These are phyloP conservation scores for Luzula sylvatica DNA, from an alignment of 176 grass and related monocot species.

Conservation along the genomic window DNA sequence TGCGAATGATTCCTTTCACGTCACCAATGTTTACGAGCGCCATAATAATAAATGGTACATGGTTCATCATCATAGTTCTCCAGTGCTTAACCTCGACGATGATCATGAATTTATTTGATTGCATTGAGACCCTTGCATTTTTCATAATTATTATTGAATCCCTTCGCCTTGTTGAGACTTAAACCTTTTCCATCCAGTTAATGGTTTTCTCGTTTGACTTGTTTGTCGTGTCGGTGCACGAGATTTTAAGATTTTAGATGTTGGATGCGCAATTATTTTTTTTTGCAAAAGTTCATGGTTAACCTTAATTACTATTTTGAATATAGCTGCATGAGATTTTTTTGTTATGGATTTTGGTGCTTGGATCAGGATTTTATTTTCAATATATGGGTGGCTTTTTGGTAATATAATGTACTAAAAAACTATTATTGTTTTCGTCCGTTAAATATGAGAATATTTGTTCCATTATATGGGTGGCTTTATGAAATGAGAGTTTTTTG, in stretches of 20 bases:
- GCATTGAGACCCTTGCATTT: too few relatives aligned
- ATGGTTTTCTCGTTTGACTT: constrained; percentile 35
- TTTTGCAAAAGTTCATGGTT: neutral
- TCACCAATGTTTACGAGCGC: constrained; percentile 77
- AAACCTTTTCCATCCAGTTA: too few relatives aligned
- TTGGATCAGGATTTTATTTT: neutral
- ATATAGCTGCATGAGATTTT: neutral
- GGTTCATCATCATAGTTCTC: constrained; percentile 81
- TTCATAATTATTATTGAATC: too few relatives aligned
- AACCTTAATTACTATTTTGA: neutral
- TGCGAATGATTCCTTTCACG: constrained; percentile 42
- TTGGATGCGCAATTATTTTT: neutral
- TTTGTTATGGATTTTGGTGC: constrained; percentile 1
- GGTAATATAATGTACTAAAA: neutral
- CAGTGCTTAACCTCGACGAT: too few relatives aligned
- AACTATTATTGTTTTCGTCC: too few relatives aligned
- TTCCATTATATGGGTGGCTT: neutral
- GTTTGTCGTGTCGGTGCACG: too few relatives aligned
- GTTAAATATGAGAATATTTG: constrained; percentile 6
- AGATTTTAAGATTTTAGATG: neutral
- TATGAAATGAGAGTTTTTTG: too few relatives aligned
- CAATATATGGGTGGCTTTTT: neutral
- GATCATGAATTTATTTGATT: too few relatives aligned
- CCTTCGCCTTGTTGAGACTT: too few relatives aligned
- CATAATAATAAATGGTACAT: constrained; percentile 61